These are phyloP conservation scores for Tetracladium marchalianum DNA, from an alignment of 495 filamentous ascomycete species.

Conservation along the genomic window DNA sequence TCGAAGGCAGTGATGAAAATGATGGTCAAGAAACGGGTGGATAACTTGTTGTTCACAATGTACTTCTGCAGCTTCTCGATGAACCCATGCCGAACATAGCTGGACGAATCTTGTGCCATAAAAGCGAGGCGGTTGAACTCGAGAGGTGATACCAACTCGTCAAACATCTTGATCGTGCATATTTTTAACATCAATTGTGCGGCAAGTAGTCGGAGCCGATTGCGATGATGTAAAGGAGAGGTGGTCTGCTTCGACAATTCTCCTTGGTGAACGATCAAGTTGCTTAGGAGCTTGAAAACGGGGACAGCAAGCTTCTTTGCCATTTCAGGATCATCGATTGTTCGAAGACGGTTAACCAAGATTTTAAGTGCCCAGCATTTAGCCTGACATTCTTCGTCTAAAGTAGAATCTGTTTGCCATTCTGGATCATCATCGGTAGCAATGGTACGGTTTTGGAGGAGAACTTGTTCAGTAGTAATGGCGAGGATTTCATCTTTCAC, in stretches of 20 bases:
- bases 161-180: slow-evolving; percentile 61
- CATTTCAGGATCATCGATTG: slow-evolving; percentile 46
- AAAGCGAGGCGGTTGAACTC: slow-evolving; percentile 75
- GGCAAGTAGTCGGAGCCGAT: slow-evolving; percentile 70
- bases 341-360: slow-evolving; percentile 76
- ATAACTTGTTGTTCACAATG: slow-evolving; percentile 55
- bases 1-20: slow-evolving; percentile 88
- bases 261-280: slow-evolving; percentile 61
- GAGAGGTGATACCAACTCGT: slow-evolving; percentile 57
- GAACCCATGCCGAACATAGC: slow-evolving; percentile 67
- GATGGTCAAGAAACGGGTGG: slow-evolving; percentile 73
- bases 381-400: slow-evolving; percentile 73
- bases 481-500: slow-evolving; percentile 61
- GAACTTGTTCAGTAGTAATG: slow-evolving; percentile 64
- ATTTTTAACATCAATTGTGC: slow-evolving; percentile 78
- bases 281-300: slow-evolving; percentile 70
- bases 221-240: slow-evolving; percentile 64
- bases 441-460: slow-evolving; percentile 56
- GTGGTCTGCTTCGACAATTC: slow-evolving; percentile 65
- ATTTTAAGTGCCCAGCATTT: slow-evolving; percentile 86
- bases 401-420: slow-evolving; percentile 58
- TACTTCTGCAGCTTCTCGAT: slow-evolving; percentile 81
- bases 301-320: slow-evolving; percentile 54
- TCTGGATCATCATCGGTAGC: slow-evolving; percentile 38
- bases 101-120: slow-evolving; percentile 67